Evolutionary conservation across 805 yeast species (phyloP).

Genomic region (Pichia nakasei): DNA sequence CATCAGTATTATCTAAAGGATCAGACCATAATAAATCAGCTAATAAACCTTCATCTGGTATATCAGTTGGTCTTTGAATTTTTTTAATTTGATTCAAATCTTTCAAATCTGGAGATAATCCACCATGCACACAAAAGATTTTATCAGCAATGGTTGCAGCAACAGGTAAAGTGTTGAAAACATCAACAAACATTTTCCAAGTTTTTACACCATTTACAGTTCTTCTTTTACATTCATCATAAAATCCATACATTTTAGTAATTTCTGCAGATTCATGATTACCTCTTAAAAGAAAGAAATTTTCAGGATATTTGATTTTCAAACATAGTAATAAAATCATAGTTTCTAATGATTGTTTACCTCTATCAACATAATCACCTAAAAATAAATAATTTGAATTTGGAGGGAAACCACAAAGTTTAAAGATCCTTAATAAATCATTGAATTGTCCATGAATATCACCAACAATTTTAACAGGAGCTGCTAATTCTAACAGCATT

Average conservation of each 20-base stretch:
- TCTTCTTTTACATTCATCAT: constrained; percentile 52
- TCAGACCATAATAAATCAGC: constrained; percentile 82
- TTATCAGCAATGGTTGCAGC: constrained; percentile 55
- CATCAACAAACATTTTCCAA: constrained; percentile 48
- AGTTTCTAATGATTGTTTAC: constrained; percentile 49
- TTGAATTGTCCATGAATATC: constrained; percentile 68
- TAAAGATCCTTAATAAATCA: constrained; percentile 46
- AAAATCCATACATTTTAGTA: constrained; percentile 52
- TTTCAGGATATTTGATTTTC: constrained; percentile 52
- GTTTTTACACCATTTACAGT: constrained; percentile 29
- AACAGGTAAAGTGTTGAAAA: constrained; percentile 48
- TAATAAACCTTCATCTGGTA: constrained; percentile 69
- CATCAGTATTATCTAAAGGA: constrained; percentile 40
- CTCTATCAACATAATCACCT: constrained; percentile 56
- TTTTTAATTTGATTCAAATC: constrained; percentile 60
- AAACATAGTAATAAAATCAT: constrained; percentile 42
- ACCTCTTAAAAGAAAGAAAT: constrained; percentile 51
- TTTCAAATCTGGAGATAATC: constrained; percentile 63
- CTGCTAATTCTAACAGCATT: constrained; percentile 51
- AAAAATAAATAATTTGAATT: constrained; percentile 44
- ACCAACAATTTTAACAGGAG: constrained; percentile 79
- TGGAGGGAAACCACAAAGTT: constrained; percentile 54
- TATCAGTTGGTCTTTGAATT: constrained; percentile 74
- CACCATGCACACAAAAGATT: constrained; percentile 59
- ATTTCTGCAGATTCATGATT: constrained; percentile 53